Evolutionary conservation across 2,329 filamentous ascomycete species (phyloP).

Genomic region (Fusarium avenaceum): DNA sequence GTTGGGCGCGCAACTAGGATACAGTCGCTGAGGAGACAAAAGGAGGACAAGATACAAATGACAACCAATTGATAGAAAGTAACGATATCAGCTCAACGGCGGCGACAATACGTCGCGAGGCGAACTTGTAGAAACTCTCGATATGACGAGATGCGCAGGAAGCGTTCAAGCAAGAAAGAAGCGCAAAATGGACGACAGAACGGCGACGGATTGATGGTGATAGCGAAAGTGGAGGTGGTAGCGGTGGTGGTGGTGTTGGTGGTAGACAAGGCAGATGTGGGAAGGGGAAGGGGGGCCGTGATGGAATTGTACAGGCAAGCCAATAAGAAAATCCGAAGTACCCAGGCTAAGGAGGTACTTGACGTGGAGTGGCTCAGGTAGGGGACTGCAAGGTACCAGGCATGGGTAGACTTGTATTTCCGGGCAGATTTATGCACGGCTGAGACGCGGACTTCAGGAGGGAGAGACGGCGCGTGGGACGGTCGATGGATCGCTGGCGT

Average conservation of each 20-base stretch:
- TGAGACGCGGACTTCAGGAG: slow-evolving; percentile 52
- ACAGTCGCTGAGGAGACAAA: slow-evolving; percentile 30
- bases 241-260: slow-evolving; percentile 33
- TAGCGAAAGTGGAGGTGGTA: slow-evolving; percentile 41
- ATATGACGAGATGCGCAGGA: slow-evolving; percentile 37
- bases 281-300: slow-evolving; percentile 41
- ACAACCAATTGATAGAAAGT: slow-evolving; percentile 16
- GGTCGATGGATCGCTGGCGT: slow-evolving; percentile 48
- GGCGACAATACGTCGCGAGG: slow-evolving; percentile 33
- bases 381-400: slow-evolving; percentile 38
- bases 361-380: slow-evolving; percentile 27
- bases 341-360: slow-evolving; percentile 37
- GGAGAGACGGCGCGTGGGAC: slow-evolving; percentile 50
- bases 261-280: slow-evolving; percentile 35
- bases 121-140: slow-evolving; percentile 22
- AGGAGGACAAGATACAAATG: slow-evolving; percentile 19
- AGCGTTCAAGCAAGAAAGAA: slow-evolving; percentile 33
- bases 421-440: slow-evolving; percentile 50
- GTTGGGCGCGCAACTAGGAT: slow-evolving; percentile 33
- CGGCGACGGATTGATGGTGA: slow-evolving; percentile 42
- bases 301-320: slow-evolving; percentile 42
- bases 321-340: slow-evolving; percentile 32
- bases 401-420: slow-evolving; percentile 37
- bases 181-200: slow-evolving; percentile 38
- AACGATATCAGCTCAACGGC: slow-evolving; percentile 35